Evolutionary conservation across 805 yeast species (phyloP).

Genomic region (Wickerhamiella spandovensis): DNA sequence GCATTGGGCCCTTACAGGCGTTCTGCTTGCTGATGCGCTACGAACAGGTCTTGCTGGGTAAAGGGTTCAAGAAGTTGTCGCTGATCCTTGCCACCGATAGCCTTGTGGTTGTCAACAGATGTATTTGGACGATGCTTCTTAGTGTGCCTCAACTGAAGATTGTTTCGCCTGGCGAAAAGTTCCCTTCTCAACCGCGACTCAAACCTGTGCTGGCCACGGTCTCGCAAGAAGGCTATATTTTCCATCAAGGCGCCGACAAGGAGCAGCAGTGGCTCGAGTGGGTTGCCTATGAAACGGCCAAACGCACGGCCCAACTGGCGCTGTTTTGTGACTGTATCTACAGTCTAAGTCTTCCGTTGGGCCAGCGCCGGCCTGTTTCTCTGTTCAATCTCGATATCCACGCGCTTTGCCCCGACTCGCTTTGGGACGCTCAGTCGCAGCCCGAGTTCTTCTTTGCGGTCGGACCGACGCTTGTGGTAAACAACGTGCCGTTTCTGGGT

Average conservation of each 20-base stretch:
- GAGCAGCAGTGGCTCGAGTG: constrained; percentile 33
- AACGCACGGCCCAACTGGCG: constrained; percentile 22
- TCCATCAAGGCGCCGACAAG: constrained; percentile 20
- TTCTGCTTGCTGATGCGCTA: constrained; percentile 19
- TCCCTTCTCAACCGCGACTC: background rate
- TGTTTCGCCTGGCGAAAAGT: background rate
- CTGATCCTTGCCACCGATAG: constrained; percentile 10
- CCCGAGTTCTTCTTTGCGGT: constrained; percentile 19
- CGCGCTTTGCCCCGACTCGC: constrained; percentile 19
- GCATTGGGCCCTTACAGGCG: constrained; percentile 21
- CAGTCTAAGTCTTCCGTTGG: constrained; percentile 6
- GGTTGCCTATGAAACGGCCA: constrained; percentile 33
- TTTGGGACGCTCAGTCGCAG: constrained; percentile 19
- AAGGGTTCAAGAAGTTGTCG: constrained; percentile 7
- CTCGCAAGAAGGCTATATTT: constrained; percentile 16
- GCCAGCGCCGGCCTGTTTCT: constrained; percentile 11
- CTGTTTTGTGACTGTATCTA: constrained; percentile 20
- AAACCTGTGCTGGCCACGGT: constrained; percentile 20
- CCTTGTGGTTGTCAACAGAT: constrained; percentile 16
- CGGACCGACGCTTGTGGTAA: constrained; percentile 16
- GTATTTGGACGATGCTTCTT: constrained; percentile 14
- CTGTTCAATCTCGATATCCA: constrained; percentile 22
- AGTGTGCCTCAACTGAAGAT: constrained; percentile 13
- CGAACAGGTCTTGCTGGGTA: constrained; percentile 18
- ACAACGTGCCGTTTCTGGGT: constrained; percentile 20